phyloP scores from a whole-genome alignment of 257 asterid species.

The Perilla frutescens region DNA sequence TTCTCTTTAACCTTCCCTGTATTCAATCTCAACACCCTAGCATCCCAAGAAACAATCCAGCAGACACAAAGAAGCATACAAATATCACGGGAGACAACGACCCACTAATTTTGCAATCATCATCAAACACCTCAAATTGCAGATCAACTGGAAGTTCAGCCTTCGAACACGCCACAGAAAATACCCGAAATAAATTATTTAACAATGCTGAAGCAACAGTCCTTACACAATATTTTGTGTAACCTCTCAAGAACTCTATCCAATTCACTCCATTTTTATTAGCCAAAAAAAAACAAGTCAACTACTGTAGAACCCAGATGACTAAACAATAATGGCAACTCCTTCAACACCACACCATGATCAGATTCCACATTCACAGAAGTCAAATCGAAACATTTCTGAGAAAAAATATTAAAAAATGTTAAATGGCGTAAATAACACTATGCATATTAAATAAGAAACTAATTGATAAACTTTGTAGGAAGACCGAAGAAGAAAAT shows the following conservation, averaged over 20 bases:
- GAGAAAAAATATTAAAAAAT: conserved; percentile 28
- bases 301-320: conserved; percentile 72
- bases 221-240: conserved; percentile 74
- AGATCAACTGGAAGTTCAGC: conserved; percentile 69
- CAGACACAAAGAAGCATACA: conserved; percentile 65
- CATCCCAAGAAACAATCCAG: conserved; percentile 79
- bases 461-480: no score
- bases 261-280: conserved; percentile 71
- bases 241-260: conserved; percentile 86
- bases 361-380: conserved; percentile 49
- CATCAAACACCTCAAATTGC: conserved; percentile 66
- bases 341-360: conserved; percentile 47
- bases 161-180: conserved; percentile 52
- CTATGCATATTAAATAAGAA: background rate
- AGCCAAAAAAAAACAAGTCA: conserved; percentile 66
- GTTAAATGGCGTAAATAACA: conserved; percentile 21
- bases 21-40: conserved; percentile 46
- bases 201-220: conserved; percentile 64
- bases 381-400: conserved; percentile 72
- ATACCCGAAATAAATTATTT: conserved; percentile 59
- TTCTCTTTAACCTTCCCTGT: conserved; percentile 38
- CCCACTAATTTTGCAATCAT: conserved; percentile 70
- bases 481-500: background rate
- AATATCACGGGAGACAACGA: conserved; percentile 53
- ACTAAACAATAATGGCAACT: conserved; percentile 51